Evolutionary conservation across 2,329 filamentous ascomycete genomes (phyloP).

Genomic region (Aspergillus chevalieri): DNA sequence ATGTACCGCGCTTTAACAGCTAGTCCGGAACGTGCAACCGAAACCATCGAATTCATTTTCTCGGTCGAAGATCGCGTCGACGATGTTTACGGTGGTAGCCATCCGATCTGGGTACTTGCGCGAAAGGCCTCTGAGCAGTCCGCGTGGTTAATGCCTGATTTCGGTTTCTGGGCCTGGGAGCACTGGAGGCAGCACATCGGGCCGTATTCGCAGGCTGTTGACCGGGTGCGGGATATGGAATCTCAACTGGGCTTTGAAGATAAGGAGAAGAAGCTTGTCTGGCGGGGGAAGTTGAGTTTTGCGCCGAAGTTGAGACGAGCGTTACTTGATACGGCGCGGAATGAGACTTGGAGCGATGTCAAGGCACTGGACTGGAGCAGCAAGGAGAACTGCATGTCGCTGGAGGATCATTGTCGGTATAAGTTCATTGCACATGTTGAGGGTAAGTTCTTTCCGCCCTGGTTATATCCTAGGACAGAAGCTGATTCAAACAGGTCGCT

Average conservation of each 20-base stretch:
- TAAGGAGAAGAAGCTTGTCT: slow-evolving; percentile 36
- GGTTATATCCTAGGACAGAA: background rate
- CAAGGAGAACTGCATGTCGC: slow-evolving; percentile 1
- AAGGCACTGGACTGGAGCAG: slow-evolving; percentile 3
- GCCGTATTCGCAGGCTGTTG: slow-evolving; percentile 16
- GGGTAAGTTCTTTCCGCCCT: slow-evolving; percentile 22
- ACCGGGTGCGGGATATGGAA: slow-evolving; percentile 8
- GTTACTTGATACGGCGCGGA: slow-evolving; percentile 25
- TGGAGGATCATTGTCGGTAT: slow-evolving; percentile 6
- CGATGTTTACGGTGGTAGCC: slow-evolving; percentile 24
- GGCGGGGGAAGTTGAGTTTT: slow-evolving; percentile 37
- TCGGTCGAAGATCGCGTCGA: slow-evolving; percentile 31
- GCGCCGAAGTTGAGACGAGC: slow-evolving; percentile 27
- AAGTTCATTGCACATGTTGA: slow-evolving; percentile 35
- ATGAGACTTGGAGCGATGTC: slow-evolving; percentile 40
- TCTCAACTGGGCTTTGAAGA: slow-evolving; percentile 13
- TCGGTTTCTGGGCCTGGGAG: slow-evolving; percentile 44
- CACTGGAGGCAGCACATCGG: slow-evolving; percentile 15
- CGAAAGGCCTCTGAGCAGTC: slow-evolving; percentile 27
- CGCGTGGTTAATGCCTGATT: slow-evolving; percentile 45
- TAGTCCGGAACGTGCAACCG: slow-evolving; percentile 24
- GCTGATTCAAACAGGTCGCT: slow-evolving; percentile 11
- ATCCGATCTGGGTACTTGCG: slow-evolving; percentile 35
- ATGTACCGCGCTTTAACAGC: slow-evolving; percentile 39
- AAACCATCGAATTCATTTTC: slow-evolving; percentile 42